phyloP scores from a whole-genome alignment of 2,329 filamentous ascomycete genomes.

The Fusarium siculi region DNA sequence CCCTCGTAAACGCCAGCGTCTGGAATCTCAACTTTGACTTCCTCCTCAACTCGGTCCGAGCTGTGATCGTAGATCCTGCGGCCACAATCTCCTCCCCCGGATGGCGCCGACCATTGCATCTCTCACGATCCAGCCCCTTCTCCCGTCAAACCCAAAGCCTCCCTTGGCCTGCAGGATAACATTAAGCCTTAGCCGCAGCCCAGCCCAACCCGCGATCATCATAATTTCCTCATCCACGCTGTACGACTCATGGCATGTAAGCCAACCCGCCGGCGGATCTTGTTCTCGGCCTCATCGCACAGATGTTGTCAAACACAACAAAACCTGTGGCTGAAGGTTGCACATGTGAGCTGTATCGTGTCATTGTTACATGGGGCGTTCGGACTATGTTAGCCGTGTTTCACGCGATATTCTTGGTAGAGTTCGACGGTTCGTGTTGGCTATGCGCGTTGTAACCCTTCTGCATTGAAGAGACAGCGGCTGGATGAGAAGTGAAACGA shows the following conservation, averaged over 20 bases:
- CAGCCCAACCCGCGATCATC: not conserved
- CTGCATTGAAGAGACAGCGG: not conserved
- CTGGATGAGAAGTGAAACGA: not conserved
- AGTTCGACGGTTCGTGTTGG: not conserved
- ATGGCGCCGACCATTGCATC: conserved; percentile 34
- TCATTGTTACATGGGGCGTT: not conserved
- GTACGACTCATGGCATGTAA: conserved; percentile 30
- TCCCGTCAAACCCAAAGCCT: conserved; percentile 13
- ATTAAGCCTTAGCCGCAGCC: not conserved
- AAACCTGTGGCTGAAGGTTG: conserved; percentile 3
- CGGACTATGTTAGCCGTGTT: not conserved
- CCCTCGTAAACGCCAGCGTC: not conserved
- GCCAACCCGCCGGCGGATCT: conserved; percentile 1
- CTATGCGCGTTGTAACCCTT: conserved; percentile 3
- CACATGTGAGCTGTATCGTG: conserved; percentile 13
- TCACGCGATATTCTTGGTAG: not conserved
- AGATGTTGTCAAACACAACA: not conserved
- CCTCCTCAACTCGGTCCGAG: conserved; percentile 30
- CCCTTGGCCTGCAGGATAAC: conserved; percentile 8
- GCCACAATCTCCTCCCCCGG: conserved; percentile 20
- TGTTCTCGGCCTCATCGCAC: conserved; percentile 28
- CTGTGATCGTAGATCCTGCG: conserved; percentile 22
- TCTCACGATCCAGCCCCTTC: conserved; percentile 9
- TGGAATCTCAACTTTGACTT: conserved; percentile 2
- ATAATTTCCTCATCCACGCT: not conserved